Base-by-base conservation (phyloP, 2,329 filamentous ascomycete species). In the Monilinia polystroma region DNA sequence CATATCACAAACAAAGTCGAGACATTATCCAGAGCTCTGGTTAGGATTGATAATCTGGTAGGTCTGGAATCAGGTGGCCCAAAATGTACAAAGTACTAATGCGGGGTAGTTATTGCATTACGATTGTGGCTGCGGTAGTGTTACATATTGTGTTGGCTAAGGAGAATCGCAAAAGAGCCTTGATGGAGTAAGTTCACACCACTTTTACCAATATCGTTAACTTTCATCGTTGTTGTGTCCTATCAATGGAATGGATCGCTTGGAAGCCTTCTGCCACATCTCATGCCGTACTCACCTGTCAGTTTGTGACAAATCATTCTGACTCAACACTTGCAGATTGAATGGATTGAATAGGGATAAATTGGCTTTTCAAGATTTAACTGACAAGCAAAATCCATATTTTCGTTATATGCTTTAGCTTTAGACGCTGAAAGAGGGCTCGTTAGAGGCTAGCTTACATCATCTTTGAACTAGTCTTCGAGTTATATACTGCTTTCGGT, bases 11-110 rank as follows among this genome's bases (percentile, higher is more conserved):
- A 88, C 86, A 0, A 88, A 88, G 70, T 77, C 75, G 0, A 75
- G 83, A 58, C 90, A 92, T 76, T 92, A 92, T 73, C 90, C 90
- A 0, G 84, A 86, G 71, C 74, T 92, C 11, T 92, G 89, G 90
- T 79, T 84, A 0, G 89, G 89, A 0, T 74, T 93, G 68, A 90
- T 92, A 10, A 84, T 85, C 14, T 85, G 82, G 79, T 84, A 68
- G 69, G 78, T 58, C 18, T 35, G 66, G 20, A 32, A 11, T 6
- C 7, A 20, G 20, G 2, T 23, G 18, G 32, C 18, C 5, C 20
- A 47, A 2, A 20, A 11, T 6, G 12, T 10, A 1, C 16, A 11
- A 41, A 12, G 35, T 54, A 16, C 55, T 67, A 16, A 74, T 14
- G 29, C 12, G 20, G 5, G 14, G 29, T 65, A 88, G 86, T 72